phyloP scores from a whole-genome alignment of 2,329 filamentous ascomycete species.

The Penicillium sp. region DNA sequence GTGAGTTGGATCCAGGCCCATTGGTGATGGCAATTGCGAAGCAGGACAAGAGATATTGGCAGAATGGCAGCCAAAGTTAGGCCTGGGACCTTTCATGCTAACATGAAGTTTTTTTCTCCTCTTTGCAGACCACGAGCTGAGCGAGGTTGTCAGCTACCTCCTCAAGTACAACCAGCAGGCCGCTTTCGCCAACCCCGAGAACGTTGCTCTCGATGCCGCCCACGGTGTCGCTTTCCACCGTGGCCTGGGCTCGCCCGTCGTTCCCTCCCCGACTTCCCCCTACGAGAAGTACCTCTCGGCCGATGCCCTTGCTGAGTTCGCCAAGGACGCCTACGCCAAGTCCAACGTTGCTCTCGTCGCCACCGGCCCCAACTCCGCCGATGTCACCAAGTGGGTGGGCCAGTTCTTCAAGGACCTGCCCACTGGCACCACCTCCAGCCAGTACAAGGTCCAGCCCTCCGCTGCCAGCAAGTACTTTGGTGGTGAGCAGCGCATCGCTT shows the following conservation, averaged over 20 bases:
- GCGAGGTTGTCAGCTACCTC: constrained; percentile 81
- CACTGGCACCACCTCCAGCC: constrained; percentile 54
- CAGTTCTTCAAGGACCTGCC: constrained; percentile 85
- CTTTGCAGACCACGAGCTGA: constrained; percentile 78
- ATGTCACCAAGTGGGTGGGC: constrained; percentile 86
- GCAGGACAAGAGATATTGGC: not conserved
- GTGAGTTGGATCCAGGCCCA: constrained; percentile 49
- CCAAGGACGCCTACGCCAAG: constrained; percentile 81
- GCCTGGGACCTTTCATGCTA: constrained; percentile 19
- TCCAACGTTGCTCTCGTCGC: constrained; percentile 89
- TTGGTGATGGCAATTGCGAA: constrained; percentile 11
- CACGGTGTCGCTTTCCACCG: constrained; percentile 90
- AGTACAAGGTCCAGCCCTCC: constrained; percentile 62
- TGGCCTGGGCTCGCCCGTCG: constrained; percentile 81
- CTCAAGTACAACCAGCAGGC: constrained; percentile 79
- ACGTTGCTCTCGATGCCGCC: constrained; percentile 82
- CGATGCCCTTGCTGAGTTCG: constrained; percentile 75
- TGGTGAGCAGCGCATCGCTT: constrained; percentile 88
- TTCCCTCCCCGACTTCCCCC: constrained; percentile 73
- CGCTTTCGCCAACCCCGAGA: constrained; percentile 65
- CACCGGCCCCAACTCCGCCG: constrained; percentile 78
- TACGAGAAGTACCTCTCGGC: constrained; percentile 77
- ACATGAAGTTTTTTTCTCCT: constrained; percentile 16
- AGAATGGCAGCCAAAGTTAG: not conserved
- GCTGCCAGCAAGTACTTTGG: constrained; percentile 85